phyloP scores from a whole-genome alignment of 2,329 filamentous ascomycete genomes.

The Arthrobotrys megalospora region DNA sequence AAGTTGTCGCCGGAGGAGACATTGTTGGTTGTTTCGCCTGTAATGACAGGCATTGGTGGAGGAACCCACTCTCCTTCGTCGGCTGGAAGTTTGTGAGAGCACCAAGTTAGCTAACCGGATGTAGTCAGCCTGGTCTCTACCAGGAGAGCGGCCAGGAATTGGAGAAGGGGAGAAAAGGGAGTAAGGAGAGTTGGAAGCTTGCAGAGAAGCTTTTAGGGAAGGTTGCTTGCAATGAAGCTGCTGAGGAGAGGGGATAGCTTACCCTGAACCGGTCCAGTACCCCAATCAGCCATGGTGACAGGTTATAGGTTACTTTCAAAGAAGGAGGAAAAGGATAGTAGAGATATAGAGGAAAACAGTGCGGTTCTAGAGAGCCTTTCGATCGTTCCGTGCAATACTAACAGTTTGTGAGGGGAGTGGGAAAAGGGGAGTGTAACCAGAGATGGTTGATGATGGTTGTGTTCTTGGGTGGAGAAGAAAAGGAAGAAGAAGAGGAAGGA shows the following conservation, averaged over 20 bases:
- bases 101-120: background rate
- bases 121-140: too few relatives aligned
- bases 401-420: background rate
- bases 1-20: constrained; percentile 40
- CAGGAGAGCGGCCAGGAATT: background rate
- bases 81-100: background rate
- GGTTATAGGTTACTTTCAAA: background rate
- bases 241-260: background rate
- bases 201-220: background rate
- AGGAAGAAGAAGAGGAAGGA: background rate
- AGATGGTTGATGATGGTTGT: constrained; percentile 3
- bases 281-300: constrained; percentile 20
- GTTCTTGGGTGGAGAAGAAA: constrained; percentile 14
- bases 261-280: constrained; percentile 9
- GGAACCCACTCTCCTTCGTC: constrained; percentile 40
- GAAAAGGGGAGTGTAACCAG: background rate
- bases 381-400: constrained; percentile 18
- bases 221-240: too few relatives aligned
- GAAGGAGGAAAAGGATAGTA: constrained; percentile 10
- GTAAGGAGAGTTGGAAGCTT: background rate
- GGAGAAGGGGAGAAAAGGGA: background rate
- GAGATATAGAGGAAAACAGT: constrained; percentile 11
- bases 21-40: constrained; percentile 13
- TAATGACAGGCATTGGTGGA: constrained; percentile 30
- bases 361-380: constrained; percentile 15